These are phyloP conservation scores for Acephala macrosclerotiorum DNA, from an alignment of 2,329 filamentous ascomycete species.

Conservation along the genomic window DNA sequence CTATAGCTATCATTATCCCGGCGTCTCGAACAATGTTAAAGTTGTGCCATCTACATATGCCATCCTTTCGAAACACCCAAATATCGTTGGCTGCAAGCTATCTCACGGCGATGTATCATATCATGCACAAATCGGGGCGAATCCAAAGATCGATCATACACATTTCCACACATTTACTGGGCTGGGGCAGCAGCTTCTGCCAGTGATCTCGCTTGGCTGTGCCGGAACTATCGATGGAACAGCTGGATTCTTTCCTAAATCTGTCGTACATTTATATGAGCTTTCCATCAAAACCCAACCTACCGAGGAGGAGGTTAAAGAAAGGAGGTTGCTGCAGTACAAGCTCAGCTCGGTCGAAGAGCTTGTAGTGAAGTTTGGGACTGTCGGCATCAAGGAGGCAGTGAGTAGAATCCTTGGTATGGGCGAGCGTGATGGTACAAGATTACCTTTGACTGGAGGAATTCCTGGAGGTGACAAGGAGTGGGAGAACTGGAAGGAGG, in stretches of 20 bases:
- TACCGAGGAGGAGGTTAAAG: slow-evolving; percentile 52
- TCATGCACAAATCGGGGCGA: slow-evolving; percentile 66
- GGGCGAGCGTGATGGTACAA: slow-evolving; percentile 64
- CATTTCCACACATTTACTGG: slow-evolving; percentile 70
- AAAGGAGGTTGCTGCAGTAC: slow-evolving; percentile 65
- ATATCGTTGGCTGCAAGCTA: slow-evolving; percentile 74
- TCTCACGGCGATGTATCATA: slow-evolving; percentile 73
- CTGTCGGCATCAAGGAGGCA: slow-evolving; percentile 71
- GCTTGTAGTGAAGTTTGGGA: slow-evolving; percentile 64
- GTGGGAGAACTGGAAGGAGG: slow-evolving; percentile 55
- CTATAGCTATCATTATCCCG: slow-evolving; percentile 62
- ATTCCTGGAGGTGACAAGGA: slow-evolving; percentile 58
- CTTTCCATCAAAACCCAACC: slow-evolving; percentile 49
- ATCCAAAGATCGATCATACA: slow-evolving; percentile 63
- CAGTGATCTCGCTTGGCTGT: slow-evolving; percentile 67
- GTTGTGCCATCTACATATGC: slow-evolving; percentile 65
- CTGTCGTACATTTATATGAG: slow-evolving; percentile 64
- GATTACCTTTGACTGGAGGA: slow-evolving; percentile 64
- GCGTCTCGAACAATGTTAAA: slow-evolving; percentile 70
- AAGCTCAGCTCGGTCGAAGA: slow-evolving; percentile 68
- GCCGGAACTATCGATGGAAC: slow-evolving; percentile 72
- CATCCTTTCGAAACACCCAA: slow-evolving; percentile 64
- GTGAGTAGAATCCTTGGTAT: slow-evolving; percentile 64
- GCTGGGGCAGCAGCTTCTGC: slow-evolving; percentile 70
- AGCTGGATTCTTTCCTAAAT: slow-evolving; percentile 69